Evolutionary conservation across 2,329 filamentous ascomycete genomes (phyloP).

Genomic region (Ceratocystis eucalypticola): DNA sequence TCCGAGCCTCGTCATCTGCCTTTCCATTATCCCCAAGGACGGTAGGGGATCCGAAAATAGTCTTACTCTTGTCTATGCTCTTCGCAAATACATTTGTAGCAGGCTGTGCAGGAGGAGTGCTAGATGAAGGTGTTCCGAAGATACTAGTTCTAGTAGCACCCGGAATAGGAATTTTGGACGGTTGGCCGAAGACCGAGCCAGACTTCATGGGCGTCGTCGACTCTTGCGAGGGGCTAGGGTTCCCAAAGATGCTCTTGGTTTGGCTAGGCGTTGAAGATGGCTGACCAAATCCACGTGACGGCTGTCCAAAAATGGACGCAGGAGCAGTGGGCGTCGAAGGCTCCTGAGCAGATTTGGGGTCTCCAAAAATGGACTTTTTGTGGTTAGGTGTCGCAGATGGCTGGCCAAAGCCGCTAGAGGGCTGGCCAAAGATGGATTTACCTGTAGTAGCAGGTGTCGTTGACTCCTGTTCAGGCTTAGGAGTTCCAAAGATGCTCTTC

Average conservation of each 20-base stretch:
- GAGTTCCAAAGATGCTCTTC: background rate
- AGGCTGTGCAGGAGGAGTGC: slow-evolving; percentile 1
- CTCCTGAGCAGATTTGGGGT: background rate
- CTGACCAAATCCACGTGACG: background rate
- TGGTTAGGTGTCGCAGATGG: background rate
- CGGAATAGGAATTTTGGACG: slow-evolving; percentile 6
- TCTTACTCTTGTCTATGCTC: slow-evolving; percentile 16
- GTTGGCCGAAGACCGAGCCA: background rate
- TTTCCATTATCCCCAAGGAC: background rate
- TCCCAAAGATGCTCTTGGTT: slow-evolving; percentile 9
- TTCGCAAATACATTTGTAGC: slow-evolving; percentile 13
- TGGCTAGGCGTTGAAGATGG: slow-evolving; percentile 6
- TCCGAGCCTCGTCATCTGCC: background rate
- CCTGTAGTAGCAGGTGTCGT: background rate
- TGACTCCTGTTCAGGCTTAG: background rate
- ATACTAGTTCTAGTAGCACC: slow-evolving; percentile 15
- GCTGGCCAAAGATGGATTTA: slow-evolving; percentile 5
- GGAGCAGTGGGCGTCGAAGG: background rate
- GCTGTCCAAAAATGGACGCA: background rate
- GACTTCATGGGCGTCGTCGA: background rate
- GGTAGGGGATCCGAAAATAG: background rate
- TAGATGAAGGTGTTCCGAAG: slow-evolving; percentile 20
- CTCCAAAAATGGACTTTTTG: slow-evolving; percentile 15
- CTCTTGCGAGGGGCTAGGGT: slow-evolving; percentile 5
- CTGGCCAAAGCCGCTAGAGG: background rate